Evolutionary conservation across 2,329 filamentous ascomycete genomes (phyloP).

Genomic region (Dothistroma septosporum): DNA sequence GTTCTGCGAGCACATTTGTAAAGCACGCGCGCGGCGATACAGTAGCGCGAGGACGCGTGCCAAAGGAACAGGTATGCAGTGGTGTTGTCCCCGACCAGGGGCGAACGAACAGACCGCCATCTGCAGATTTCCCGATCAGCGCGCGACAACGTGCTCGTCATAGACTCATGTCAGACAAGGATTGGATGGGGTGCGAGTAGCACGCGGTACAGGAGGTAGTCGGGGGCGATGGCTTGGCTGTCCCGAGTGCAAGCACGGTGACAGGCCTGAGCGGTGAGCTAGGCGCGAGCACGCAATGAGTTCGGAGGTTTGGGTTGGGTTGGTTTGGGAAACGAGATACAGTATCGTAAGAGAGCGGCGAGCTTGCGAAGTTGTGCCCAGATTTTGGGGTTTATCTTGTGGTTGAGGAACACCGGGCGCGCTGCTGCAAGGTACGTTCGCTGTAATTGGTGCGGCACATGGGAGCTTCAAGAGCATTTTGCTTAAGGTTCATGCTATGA

Average conservation of each 20-base stretch:
- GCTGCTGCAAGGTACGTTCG: background rate
- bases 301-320: background rate
- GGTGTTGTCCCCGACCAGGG: background rate
- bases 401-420: background rate
- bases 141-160: constrained; percentile 17
- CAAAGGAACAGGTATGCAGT: background rate
- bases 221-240: background rate
- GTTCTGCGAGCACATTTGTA: background rate
- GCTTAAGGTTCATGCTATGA: background rate
- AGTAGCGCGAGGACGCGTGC: background rate
- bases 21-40: background rate
- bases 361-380: background rate
- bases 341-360: background rate
- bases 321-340: background rate
- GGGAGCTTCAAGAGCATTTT: background rate
- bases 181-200: background rate
- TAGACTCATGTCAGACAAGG: constrained; percentile 10
- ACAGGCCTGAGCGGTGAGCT: background rate
- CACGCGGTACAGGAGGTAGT: background rate
- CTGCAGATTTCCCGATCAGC: constrained; percentile 8
- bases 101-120: background rate
- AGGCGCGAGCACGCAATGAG: background rate
- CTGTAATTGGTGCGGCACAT: background rate
- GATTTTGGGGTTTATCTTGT: background rate
- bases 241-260: background rate